Conservation (phyloP, 2,329 filamentous ascomycete species). For the Aureobasidium sp. region DNA sequence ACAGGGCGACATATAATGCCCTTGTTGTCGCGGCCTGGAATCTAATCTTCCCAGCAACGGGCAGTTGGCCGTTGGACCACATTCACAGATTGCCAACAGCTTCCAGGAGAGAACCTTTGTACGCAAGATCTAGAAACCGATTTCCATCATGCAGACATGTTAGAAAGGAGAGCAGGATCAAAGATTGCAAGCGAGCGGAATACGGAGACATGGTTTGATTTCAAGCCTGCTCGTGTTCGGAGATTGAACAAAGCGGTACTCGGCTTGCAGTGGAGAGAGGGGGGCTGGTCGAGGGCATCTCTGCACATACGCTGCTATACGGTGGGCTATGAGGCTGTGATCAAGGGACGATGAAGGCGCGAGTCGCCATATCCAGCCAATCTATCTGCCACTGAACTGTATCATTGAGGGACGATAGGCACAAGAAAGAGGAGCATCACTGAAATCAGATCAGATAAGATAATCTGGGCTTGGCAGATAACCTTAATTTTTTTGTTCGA, state of each 20-base stretch:
- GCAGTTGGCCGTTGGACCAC: not conserved
- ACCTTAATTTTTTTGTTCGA: slow-evolving; percentile 12
- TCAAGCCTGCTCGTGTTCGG: slow-evolving; percentile 1
- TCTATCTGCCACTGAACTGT: not conserved
- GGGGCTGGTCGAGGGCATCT: not conserved
- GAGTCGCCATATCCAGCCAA: slow-evolving; percentile 4
- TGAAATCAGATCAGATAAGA: slow-evolving; percentile 4
- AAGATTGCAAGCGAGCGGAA: not conserved
- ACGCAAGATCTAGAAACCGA: not conserved
- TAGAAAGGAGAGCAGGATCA: not conserved
- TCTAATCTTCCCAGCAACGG: slow-evolving; percentile 11
- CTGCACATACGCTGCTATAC: not conserved
- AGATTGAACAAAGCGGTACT: not conserved
- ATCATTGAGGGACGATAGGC: not conserved
- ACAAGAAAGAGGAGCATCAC: not conserved
- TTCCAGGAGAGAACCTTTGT: not conserved
- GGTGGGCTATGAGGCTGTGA: not conserved
- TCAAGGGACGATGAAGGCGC: not conserved
- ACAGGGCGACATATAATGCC: not conserved
- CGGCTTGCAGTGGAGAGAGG: not conserved
- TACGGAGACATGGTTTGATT: not conserved
- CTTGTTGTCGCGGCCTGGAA: not conserved
- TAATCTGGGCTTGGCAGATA: slow-evolving; percentile 5
- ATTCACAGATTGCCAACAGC: slow-evolving; percentile 5
- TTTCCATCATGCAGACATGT: not conserved